These are phyloP conservation scores for Scalesia atractyloides DNA, from an alignment of 129 eudicot species.

Conservation along the genomic window DNA sequence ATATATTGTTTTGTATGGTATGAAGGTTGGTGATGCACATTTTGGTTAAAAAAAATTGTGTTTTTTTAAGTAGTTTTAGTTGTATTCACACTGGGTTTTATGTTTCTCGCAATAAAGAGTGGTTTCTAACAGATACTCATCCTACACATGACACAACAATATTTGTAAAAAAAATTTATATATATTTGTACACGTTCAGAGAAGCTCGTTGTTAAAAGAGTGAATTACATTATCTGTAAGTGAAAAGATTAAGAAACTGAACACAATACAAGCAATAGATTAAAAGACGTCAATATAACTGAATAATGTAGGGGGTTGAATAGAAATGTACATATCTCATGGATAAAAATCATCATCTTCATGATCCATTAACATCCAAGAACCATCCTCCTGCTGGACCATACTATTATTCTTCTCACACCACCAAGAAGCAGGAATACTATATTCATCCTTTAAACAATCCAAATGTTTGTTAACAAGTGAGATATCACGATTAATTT, in stretches of 20 bases:
- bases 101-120: too few relatives aligned
- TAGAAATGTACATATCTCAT: not conserved
- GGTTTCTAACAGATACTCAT: too few relatives aligned
- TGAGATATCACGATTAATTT: slow-evolving; percentile 50
- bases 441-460: slow-evolving; percentile 62
- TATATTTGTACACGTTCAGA: too few relatives aligned
- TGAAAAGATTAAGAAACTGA: not conserved
- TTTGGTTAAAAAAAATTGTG: too few relatives aligned
- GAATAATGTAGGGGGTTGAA: not conserved
- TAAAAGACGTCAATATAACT: not conserved
- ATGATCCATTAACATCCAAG: slow-evolving; percentile 83
- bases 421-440: slow-evolving; percentile 77
- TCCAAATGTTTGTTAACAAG: slow-evolving; percentile 68
- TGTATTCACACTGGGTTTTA: too few relatives aligned
- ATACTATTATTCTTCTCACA: slow-evolving; percentile 74
- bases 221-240: too few relatives aligned
- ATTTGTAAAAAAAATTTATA: too few relatives aligned
- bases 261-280: not conserved
- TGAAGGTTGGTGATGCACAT: too few relatives aligned
- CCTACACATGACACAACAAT: too few relatives aligned
- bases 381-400: slow-evolving; percentile 86
- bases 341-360: slow-evolving; percentile 47
- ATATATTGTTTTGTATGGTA: too few relatives aligned
- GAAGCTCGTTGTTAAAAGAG: too few relatives aligned
- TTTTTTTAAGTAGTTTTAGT: too few relatives aligned